Percentiles rank a stretch among this genome's conserved stretches.
phyloP scores from a whole-genome alignment of 148 eudicot genomes.

The Talinum fruticosum region DNA sequence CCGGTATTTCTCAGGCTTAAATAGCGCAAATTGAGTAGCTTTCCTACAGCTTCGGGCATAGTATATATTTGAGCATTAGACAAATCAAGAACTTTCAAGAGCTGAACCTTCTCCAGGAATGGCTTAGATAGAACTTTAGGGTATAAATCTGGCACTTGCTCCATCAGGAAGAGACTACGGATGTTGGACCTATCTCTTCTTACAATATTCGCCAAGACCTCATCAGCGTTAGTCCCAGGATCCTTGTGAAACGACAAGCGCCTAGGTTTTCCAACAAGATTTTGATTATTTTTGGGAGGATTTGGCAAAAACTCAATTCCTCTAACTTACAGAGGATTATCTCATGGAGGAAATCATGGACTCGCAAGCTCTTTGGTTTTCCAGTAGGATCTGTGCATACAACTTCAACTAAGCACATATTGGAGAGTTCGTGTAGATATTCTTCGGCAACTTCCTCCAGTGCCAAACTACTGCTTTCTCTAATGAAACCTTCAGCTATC shows the following conservation, averaged over 20 bases:
- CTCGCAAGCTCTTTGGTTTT: slow-evolving; percentile 8
- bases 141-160: neutral
- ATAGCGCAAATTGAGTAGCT: slow-evolving; percentile 20
- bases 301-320: slow-evolving; percentile 21
- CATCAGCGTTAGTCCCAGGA: neutral
- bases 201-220: neutral
- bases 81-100: slow-evolving; percentile 30
- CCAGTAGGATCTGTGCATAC: neutral
- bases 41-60: slow-evolving; percentile 17
- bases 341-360: slow-evolving; percentile 10
- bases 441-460: slow-evolving; percentile 24
- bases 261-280: neutral
- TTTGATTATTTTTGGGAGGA: neutral
- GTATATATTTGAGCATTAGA: slow-evolving; percentile 10
- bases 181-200: slow-evolving; percentile 3
- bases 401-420: slow-evolving; percentile 16
- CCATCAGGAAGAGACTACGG: neutral
- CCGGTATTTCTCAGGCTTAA: slow-evolving; percentile 26
- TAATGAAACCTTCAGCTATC: slow-evolving; percentile 28
- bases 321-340: slow-evolving; percentile 17
- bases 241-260: slow-evolving; percentile 20
- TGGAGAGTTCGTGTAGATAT: slow-evolving; percentile 10
- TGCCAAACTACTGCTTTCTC: neutral
- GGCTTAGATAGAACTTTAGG: neutral
- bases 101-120: slow-evolving; percentile 2